Evolutionary conservation across 495 filamentous ascomycete genomes (phyloP), one percentile per base, ranked within the genome.

Genomic region (Hyaloscypha bicolor): DNA sequence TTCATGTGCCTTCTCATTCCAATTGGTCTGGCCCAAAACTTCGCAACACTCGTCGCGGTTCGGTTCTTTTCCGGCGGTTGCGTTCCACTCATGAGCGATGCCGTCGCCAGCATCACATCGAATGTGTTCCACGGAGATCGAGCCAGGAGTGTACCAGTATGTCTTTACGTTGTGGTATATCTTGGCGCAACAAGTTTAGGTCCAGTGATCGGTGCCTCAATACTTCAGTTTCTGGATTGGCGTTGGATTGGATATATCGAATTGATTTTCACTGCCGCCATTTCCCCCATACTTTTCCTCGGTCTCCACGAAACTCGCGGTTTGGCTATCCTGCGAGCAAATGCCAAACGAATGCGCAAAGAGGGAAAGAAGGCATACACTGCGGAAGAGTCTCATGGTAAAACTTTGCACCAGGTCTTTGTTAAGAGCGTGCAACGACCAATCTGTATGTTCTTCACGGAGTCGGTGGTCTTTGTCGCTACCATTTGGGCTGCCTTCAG

Each of bases 31-130:
- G 72, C 84, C 5, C 72, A 83, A 67, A 89, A 87, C 61, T 76
- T 80, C 55, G 77, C 78, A 71, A 85, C 85, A 29, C 73, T 89
- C 1, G 78, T 88, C 42, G 81, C 88, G 56, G 80, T 86, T 53
- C 85, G 87, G n/a, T 87, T 88, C 75, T 85, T 88, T 60, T 84
- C 82, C 30, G 87, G 87, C 64, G 76, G 85, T 35, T 87, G 87
- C 70, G 86, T 84, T 11, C 68, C 70, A 42, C 71, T 79, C 1
- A 70, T 75, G 8, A 63, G 78, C 4, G 73, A 80, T 19, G 76
- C 78, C 9, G 78, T 80, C 14, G 78, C 61, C 1, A 78, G 79
- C 1, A 79, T 77, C 14, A 75, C 58, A 33, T 73, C 78, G 37
- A 77, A 82, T 68, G 22, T 80, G 16, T 80, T 68, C 42, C 67